phyloP scores from a whole-genome alignment of 1,284 basidiomycete genomes.

The Coniferiporia sulphurascens region DNA sequence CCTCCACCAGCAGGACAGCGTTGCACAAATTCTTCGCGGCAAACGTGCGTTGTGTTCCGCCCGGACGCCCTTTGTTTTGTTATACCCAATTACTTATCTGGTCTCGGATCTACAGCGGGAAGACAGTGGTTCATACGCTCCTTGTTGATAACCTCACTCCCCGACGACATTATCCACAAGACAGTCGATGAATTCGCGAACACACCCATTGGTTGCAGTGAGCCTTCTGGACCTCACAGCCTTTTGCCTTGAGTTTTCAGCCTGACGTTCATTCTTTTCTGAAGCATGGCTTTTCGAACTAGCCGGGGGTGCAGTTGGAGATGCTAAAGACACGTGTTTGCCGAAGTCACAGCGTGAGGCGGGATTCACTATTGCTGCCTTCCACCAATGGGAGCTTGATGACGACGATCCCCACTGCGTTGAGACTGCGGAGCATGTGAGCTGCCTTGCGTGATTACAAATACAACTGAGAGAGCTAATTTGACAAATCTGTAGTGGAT shows the following conservation, averaged over 20 bases:
- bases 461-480: background rate
- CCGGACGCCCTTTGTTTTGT: background rate
- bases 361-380: slow-evolving; percentile 79
- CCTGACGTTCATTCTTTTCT: slow-evolving; percentile 10
- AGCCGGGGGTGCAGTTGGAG: slow-evolving; percentile 74
- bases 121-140: slow-evolving; percentile 89
- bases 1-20: slow-evolving; percentile 83
- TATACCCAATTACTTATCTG: background rate
- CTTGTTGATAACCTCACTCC: slow-evolving; percentile 70
- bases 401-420: slow-evolving; percentile 76
- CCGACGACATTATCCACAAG: slow-evolving; percentile 80
- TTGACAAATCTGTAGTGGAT: slow-evolving; percentile 58
- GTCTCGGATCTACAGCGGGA: slow-evolving; percentile 44
- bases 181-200: slow-evolving; percentile 78
- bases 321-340: slow-evolving; percentile 70
- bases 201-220: slow-evolving; percentile 84
- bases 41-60: slow-evolving; percentile 44
- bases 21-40: slow-evolving; percentile 82
- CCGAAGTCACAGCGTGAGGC: slow-evolving; percentile 75
- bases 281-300: slow-evolving; percentile 88
- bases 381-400: slow-evolving; percentile 89
- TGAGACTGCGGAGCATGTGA: slow-evolving; percentile 71
- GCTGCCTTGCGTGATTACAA: slow-evolving; percentile 23
- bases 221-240: slow-evolving; percentile 29
- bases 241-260: slow-evolving; percentile 3